Evolutionary conservation across 2,329 filamentous ascomycete genomes (phyloP), one percentile per base, ranked within the genome.

Genomic region (Cladosporium oxysporum): DNA sequence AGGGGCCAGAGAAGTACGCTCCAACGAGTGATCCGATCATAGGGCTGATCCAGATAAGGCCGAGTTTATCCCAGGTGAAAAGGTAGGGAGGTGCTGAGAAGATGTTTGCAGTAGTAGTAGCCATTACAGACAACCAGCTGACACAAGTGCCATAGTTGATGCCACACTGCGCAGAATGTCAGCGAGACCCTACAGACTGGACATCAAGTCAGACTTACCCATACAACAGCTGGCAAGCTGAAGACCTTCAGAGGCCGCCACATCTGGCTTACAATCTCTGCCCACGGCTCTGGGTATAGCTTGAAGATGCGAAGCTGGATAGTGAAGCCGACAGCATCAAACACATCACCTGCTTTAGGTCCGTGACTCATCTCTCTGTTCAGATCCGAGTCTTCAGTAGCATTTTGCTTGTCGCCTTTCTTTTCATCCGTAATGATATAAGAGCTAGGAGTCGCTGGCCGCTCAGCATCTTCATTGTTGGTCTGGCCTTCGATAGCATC

Each of bases 41-140:
- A 10, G 84, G 83, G 10, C 85, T 84, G 59, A 86, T 83, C 1
- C 86, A 72, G 4, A 82, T 84, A 0, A 87, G 82, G 1, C 84
- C 85, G 3, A 85, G 83, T 2, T 60, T 47, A 16, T 60, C 58
- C n/a, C 37, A 31, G 2, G 58, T 60, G 18, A 60, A 60, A 6
- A 33, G 10, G 12, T 60, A 60, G 5, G 58, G 58, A 18, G 58
- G 58, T 31, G 58, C 58, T 6, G 58, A 44, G 28, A 60, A 33
- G 26, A 60, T 60, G 26, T 47, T 49, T 69, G 87, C 83, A 71
- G 86, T 81, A 1, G 87, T 80, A 0, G 85, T 87, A 35, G 86
- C 77, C 68, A 87, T 87, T 72, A 88, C 87, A 1, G 83, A 84
- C 26, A 88, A 76, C 75, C 85, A 60, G 26, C 37, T 49, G 8